Evolutionary conservation across 2,329 filamentous ascomycete genomes (phyloP).

Genomic region (Colletotrichum australisinense): DNA sequence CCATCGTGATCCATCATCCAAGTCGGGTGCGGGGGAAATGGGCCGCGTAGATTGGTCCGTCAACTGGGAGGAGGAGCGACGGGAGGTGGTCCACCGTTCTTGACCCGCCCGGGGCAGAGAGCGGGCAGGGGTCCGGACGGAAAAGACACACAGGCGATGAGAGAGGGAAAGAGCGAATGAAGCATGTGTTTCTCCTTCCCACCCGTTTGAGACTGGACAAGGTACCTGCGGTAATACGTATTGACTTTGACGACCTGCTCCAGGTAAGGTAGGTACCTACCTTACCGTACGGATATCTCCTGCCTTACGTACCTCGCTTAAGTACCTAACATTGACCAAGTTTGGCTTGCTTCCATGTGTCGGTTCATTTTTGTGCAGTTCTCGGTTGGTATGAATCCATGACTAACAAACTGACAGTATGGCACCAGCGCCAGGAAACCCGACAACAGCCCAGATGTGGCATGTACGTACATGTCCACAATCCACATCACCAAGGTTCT

Average conservation of each 20-base stretch:
- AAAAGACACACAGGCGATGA: not conserved
- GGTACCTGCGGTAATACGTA: not conserved
- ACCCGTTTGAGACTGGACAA: not conserved
- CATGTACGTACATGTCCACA: not conserved
- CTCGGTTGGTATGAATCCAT: not conserved
- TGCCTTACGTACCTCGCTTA: not conserved
- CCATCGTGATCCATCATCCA: not conserved
- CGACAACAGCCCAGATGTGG: not conserved
- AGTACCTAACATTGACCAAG: not conserved
- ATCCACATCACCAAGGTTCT: not conserved
- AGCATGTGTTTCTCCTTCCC: not conserved
- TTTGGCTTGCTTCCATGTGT: not conserved
- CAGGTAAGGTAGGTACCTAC: no score
- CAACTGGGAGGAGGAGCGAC: not conserved
- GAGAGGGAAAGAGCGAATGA: not conserved
- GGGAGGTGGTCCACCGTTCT: not conserved
- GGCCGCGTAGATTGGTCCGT: conserved; percentile 15
- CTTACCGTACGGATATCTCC: no score
- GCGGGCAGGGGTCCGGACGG: not conserved
- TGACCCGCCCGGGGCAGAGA: not conserved
- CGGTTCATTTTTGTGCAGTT: not conserved
- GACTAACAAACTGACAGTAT: not conserved
- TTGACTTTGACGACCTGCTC: not conserved
- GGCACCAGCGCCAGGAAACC: not conserved
- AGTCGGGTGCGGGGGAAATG: conserved; percentile 14